Evolutionary conservation across 805 yeast species (phyloP).

Genomic region (Zygosaccharomyces kombuchaensis): DNA sequence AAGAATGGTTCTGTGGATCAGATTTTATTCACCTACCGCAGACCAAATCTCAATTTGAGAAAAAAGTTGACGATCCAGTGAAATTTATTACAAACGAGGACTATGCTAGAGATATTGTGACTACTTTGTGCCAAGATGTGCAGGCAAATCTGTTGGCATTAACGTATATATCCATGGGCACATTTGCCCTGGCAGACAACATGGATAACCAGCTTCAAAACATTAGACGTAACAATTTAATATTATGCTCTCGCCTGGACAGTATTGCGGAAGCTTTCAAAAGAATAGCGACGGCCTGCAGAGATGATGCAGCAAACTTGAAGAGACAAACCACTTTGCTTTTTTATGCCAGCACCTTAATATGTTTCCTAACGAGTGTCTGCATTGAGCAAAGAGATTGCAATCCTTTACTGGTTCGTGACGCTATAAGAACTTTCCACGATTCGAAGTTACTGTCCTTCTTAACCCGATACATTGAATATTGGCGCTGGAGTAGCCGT

Average conservation of each 20-base stretch:
- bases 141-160: constrained; percentile 18
- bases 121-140: constrained; percentile 5
- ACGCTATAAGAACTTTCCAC: constrained; percentile 15
- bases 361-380: constrained; percentile 22
- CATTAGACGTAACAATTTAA: constrained; percentile 24
- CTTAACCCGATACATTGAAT: constrained; percentile 50
- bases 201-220: constrained; percentile 16
- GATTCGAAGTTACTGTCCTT: constrained; percentile 38
- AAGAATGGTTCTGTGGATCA: constrained; percentile 43
- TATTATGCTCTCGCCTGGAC: constrained; percentile 15
- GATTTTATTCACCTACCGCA: constrained; percentile 26
- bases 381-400: constrained; percentile 22
- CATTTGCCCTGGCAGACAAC: constrained; percentile 11
- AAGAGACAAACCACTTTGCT: constrained; percentile 19
- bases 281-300: constrained; percentile 22
- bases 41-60: constrained; percentile 16
- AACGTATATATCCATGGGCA: constrained; percentile 29
- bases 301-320: constrained; percentile 22
- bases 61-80: constrained; percentile 8
- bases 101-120: constrained; percentile 16
- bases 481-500: constrained; percentile 58
- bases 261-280: constrained; percentile 20
- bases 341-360: constrained; percentile 27
- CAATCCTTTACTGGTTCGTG: constrained; percentile 1
- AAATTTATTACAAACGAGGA: constrained; percentile 16